Percentiles rank a stretch among this genome's conserved stretches.
These are phyloP conservation scores for Leccinum ochraceum DNA, from an alignment of 768 basidiomycete genomes.

Conservation along the genomic window DNA sequence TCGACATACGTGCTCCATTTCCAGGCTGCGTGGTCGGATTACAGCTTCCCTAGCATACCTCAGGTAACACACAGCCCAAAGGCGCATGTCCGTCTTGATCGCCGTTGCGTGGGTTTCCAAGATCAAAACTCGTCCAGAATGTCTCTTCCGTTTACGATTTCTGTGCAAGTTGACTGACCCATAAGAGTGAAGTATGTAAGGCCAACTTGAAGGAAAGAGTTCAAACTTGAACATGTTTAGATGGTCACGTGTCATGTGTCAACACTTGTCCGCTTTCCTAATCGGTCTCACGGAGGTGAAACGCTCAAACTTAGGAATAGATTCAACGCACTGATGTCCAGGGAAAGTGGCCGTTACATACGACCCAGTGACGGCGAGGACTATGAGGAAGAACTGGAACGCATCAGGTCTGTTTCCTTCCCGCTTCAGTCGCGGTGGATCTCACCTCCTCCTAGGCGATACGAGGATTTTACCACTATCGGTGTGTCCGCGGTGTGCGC, in stretches of 20 bases:
- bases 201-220: neutral
- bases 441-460: conserved; percentile 57
- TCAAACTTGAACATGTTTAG: too few species aligned
- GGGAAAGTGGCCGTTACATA: conserved; percentile 23
- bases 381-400: conserved; percentile 66
- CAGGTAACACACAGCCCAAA: conserved; percentile 14
- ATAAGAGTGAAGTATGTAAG: neutral
- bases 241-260: conserved; percentile 29
- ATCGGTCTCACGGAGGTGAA: neutral
- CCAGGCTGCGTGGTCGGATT: conserved; percentile 2
- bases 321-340: conserved; percentile 22
- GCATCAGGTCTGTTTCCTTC: conserved; percentile 51
- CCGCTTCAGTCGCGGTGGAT: neutral
- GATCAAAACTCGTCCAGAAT: neutral
- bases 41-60: neutral
- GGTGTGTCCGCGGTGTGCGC: conserved; percentile 49
- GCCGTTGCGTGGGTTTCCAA: conserved; percentile 14
- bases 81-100: conserved; percentile 29
- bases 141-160: neutral
- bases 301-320: neutral
- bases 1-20: conserved; percentile 14
- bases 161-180: neutral
- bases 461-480: conserved; percentile 95
- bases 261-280: neutral
- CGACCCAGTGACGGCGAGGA: conserved; percentile 36